Evolutionary conservation across 805 yeast species (phyloP).

Genomic region (Candida berthetii): DNA sequence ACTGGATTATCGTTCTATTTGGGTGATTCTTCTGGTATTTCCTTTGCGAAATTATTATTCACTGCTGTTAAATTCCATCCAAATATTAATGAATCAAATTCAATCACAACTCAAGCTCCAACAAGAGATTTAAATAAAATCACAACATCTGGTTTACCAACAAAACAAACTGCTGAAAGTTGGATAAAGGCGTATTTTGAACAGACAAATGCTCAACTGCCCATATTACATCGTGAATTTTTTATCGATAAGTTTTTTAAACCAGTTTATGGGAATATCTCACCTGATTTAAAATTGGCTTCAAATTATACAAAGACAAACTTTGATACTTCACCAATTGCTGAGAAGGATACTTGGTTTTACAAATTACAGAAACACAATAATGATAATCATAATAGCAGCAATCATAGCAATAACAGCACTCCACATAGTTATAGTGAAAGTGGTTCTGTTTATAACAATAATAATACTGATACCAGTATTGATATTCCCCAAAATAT

Average conservation of each 20-base stretch:
- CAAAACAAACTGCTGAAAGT: conserved; percentile 63
- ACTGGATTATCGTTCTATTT: conserved; percentile 25
- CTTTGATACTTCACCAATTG: conserved; percentile 21
- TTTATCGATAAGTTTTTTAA: conserved; percentile 61
- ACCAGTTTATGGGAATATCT: conserved; percentile 74
- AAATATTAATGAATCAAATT: conserved; percentile 19
- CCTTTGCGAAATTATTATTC: conserved; percentile 71
- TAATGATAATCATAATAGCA: too few relatives aligned
- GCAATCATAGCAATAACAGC: too few relatives aligned
- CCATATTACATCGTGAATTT: conserved; percentile 76
- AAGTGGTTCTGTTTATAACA: too few relatives aligned
- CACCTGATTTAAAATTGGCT: conserved; percentile 48
- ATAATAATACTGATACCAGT: too few relatives aligned
- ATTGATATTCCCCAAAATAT: conserved; percentile 44
- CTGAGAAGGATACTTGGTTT: conserved; percentile 39
- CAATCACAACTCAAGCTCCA: conserved; percentile 20
- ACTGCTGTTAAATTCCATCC: conserved; percentile 67
- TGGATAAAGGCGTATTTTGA: conserved; percentile 63
- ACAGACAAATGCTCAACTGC: conserved; percentile 78
- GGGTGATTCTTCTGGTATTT: conserved; percentile 53
- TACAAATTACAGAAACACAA: conserved; percentile 30
- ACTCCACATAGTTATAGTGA: conserved; percentile 25
- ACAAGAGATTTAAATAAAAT: conserved; percentile 14
- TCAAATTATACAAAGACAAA: conserved; percentile 47
- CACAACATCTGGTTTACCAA: conserved; percentile 52